phyloP scores from a whole-genome alignment of 345 rosid species.

The Gossypium australe region DNA sequence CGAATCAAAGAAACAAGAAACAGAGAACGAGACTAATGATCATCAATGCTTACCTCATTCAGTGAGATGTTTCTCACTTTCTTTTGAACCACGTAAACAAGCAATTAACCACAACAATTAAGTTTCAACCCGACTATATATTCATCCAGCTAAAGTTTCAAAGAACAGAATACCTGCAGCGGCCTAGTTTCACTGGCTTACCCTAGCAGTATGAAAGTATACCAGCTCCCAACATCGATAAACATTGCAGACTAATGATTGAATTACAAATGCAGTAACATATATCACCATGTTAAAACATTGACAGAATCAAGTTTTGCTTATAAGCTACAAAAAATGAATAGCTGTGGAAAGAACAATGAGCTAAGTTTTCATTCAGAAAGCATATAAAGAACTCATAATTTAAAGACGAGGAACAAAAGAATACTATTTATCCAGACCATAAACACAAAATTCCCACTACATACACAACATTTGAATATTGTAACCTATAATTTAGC shows the following conservation, averaged over 20 bases:
- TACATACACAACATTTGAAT: not conserved
- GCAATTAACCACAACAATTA: too few species aligned
- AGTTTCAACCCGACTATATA: too few species aligned
- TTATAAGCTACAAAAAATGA: not conserved
- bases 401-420: not conserved
- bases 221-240: too few species aligned
- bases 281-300: not conserved
- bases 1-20: not conserved
- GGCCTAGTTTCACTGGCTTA: not conserved
- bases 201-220: not conserved
- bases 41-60: not conserved
- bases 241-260: not conserved
- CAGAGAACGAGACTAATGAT: not conserved
- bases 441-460: not conserved
- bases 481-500: not conserved
- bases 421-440: not conserved
- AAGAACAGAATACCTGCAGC: too few species aligned
- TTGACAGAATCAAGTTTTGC: not conserved
- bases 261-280: conserved; percentile 1
- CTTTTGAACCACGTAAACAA: too few species aligned
- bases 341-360: not conserved
- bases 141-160: too few species aligned
- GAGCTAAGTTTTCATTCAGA: not conserved
- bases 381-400: not conserved
- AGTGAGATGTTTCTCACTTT: not conserved